phyloP scores from a whole-genome alignment of 345 rosid species.

The Balakata baccata region DNA sequence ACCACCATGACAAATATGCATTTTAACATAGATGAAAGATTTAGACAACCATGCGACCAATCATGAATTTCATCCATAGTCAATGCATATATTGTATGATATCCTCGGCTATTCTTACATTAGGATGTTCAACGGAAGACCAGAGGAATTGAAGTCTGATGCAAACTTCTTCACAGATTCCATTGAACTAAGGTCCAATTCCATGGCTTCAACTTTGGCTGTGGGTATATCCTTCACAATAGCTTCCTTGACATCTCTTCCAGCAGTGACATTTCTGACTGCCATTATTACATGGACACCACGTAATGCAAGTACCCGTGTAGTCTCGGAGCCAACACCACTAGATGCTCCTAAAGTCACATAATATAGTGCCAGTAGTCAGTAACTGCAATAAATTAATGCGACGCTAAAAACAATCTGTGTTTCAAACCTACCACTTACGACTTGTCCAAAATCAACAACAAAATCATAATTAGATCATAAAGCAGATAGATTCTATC shows the following conservation, averaged over 20 bases:
- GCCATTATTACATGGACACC: conserved; percentile 72
- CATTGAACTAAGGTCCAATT: conserved; percentile 75
- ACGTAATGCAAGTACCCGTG: conserved; percentile 70
- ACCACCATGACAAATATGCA: neutral
- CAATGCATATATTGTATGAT: neutral
- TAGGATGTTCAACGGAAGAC: conserved; percentile 58
- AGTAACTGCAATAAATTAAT: too few relatives aligned
- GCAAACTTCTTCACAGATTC: conserved; percentile 63
- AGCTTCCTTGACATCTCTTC: conserved; percentile 49
- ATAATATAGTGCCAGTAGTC: neutral
- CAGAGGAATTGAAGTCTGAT: conserved; percentile 43
- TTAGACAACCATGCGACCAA: neutral
- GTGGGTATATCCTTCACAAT: conserved; percentile 50
- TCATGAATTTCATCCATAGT: neutral
- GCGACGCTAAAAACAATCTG: neutral
- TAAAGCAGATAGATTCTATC: neutral
- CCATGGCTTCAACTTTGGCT: conserved; percentile 68
- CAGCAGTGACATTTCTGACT: conserved; percentile 57
- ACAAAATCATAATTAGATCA: neutral
- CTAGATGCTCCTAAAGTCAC: conserved; percentile 62
- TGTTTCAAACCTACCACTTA: neutral
- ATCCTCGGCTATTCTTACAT: conserved; percentile 38
- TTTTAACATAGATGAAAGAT: neutral
- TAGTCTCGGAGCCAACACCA: conserved; percentile 70
- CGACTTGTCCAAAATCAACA: neutral